Evolutionary conservation across 2,329 filamentous ascomycete genomes (phyloP).

Genomic region (Fusarium multiceps): DNA sequence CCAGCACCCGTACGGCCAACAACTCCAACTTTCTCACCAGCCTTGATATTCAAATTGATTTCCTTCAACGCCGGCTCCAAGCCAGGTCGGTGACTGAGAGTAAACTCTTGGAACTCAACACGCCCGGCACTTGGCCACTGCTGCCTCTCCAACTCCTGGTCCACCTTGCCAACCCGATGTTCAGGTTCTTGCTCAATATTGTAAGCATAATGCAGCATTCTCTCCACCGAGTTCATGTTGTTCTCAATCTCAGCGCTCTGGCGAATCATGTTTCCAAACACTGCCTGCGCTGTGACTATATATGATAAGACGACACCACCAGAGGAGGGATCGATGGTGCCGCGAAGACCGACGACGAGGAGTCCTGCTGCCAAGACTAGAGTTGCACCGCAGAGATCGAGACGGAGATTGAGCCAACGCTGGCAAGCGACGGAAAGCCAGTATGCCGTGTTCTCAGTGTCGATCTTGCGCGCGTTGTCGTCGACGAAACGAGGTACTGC

Average conservation of each 20-base stretch:
- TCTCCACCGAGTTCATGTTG: constrained; percentile 96
- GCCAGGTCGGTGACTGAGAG: constrained; percentile 21
- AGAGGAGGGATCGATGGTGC: constrained; percentile 19
- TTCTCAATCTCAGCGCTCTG: constrained; percentile 70
- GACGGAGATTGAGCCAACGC: constrained; percentile 23
- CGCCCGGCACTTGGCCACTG: constrained; percentile 13
- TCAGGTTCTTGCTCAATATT: constrained; percentile 48
- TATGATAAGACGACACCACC: constrained; percentile 29
- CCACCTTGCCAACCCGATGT: not conserved
- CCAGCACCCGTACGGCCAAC: constrained; percentile 27
- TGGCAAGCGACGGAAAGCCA: constrained; percentile 20
- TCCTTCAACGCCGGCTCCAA: constrained; percentile 19
- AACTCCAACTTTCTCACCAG: constrained; percentile 22
- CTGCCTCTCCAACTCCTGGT: not conserved
- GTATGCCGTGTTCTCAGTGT: constrained; percentile 24
- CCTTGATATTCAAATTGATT: constrained; percentile 6
- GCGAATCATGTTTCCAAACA: constrained; percentile 75
- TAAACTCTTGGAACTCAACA: constrained; percentile 21
- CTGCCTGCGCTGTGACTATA: constrained; percentile 54
- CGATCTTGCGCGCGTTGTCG: constrained; percentile 19
- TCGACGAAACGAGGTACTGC: constrained; percentile 17
- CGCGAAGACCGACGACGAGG: constrained; percentile 22
- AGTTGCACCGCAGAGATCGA: constrained; percentile 15
- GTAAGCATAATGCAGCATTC: constrained; percentile 88
- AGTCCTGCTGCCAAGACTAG: constrained; percentile 7